phyloP scores from a whole-genome alignment of 495 filamentous ascomycete genomes.

The Choiromyces venosus region DNA sequence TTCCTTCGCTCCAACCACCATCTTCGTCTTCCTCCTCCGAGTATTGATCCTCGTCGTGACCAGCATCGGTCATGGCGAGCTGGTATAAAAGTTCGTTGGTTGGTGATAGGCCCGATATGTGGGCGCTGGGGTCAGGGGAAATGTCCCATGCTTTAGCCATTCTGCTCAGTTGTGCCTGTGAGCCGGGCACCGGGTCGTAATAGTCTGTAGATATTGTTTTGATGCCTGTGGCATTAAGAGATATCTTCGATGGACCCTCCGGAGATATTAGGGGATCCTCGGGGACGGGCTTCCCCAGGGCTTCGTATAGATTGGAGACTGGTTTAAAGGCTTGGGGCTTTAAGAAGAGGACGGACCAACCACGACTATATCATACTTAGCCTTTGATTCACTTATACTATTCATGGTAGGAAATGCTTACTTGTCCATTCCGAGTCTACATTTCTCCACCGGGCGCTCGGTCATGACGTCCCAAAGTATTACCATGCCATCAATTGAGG shows the following conservation, averaged over 20 bases:
- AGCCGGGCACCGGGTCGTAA: slow-evolving; percentile 18
- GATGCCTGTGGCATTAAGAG: slow-evolving; percentile 9
- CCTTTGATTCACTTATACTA: not conserved
- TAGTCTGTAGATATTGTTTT: slow-evolving; percentile 34
- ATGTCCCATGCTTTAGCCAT: slow-evolving; percentile 37
- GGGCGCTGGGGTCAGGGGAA: slow-evolving; percentile 6
- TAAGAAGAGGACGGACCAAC: slow-evolving; percentile 41
- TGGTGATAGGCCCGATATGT: not conserved
- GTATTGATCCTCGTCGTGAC: slow-evolving; percentile 10
- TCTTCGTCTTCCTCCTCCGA: slow-evolving; percentile 21
- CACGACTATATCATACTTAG: slow-evolving; percentile 17
- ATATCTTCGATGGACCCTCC: not conserved
- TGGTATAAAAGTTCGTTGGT: not conserved
- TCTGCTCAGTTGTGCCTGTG: slow-evolving; percentile 12
- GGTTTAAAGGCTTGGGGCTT: slow-evolving; percentile 41
- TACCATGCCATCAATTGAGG: slow-evolving; percentile 63
- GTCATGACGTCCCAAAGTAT: slow-evolving; percentile 59
- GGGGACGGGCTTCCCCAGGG: slow-evolving; percentile 26
- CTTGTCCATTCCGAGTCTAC: slow-evolving; percentile 21
- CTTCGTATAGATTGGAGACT: slow-evolving; percentile 31
- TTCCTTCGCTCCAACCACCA: slow-evolving; percentile 6
- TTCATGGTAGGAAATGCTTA: not conserved
- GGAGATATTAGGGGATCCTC: slow-evolving; percentile 2
- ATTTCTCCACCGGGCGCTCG: slow-evolving; percentile 33
- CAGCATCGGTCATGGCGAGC: slow-evolving; percentile 10